phyloP scores from a whole-genome alignment of 495 filamentous ascomycete species.

The Penicillium alfredii region DNA sequence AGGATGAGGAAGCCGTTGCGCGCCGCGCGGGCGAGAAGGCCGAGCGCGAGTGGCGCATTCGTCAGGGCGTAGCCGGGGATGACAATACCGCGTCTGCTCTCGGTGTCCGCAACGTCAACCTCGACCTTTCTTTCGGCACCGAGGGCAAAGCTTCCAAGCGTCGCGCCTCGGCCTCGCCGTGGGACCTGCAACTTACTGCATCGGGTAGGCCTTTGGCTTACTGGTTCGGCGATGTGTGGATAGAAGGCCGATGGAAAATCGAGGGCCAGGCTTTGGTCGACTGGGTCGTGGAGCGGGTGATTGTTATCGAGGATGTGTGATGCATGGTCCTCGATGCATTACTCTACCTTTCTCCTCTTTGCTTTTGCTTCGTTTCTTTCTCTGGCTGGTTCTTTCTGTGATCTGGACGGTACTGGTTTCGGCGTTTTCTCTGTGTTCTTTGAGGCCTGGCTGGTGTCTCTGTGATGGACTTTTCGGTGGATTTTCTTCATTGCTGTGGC shows the following conservation, averaged over 20 bases:
- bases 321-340: too few relatives aligned
- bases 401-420: not conserved
- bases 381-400: too few relatives aligned
- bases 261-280: slow-evolving; percentile 42
- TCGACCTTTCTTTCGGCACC: slow-evolving; percentile 25
- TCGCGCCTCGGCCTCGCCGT: slow-evolving; percentile 5
- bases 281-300: slow-evolving; percentile 38
- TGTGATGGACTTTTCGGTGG: not conserved
- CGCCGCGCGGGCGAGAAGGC: slow-evolving; percentile 69
- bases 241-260: slow-evolving; percentile 34
- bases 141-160: slow-evolving; percentile 7
- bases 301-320: slow-evolving; percentile 36
- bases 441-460: not conserved
- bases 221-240: slow-evolving; percentile 37
- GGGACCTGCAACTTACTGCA: slow-evolving; percentile 13
- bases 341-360: slow-evolving; percentile 1
- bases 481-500: not conserved
- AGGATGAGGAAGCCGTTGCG: slow-evolving; percentile 77
- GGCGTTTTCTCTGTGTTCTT: not conserved
- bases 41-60: slow-evolving; percentile 72
- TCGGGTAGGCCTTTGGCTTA: slow-evolving; percentile 26
- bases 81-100: slow-evolving; percentile 11
- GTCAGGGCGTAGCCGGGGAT: slow-evolving; percentile 43
- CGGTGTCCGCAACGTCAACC: slow-evolving; percentile 28
- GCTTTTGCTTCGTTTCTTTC: not conserved